phyloP scores from a whole-genome alignment of 305 asterid species.

The Fraxinus sp. region DNA sequence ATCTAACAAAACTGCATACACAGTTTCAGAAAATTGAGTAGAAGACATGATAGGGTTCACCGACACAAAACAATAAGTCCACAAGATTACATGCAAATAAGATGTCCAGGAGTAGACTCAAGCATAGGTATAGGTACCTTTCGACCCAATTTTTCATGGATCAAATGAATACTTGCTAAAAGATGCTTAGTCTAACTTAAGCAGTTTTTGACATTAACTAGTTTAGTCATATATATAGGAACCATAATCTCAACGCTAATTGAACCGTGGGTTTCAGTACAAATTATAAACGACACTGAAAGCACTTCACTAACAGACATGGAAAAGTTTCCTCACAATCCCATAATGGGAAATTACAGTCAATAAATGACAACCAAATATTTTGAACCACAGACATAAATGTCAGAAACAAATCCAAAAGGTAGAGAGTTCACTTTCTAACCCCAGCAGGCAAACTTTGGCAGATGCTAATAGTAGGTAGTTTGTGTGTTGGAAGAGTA shows the following conservation, averaged over 20 bases:
- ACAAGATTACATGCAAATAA: background rate
- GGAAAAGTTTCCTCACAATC: background rate
- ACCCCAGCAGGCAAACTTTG: background rate
- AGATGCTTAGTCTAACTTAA: background rate
- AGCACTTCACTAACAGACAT: background rate
- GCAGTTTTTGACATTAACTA: background rate
- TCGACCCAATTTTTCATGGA: background rate
- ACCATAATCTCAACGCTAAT: background rate
- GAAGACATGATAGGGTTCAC: background rate
- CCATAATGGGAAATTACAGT: background rate
- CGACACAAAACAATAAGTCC: background rate
- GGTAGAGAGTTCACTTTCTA: background rate
- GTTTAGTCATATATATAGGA: background rate
- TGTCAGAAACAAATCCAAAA: background rate
- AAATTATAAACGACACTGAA: too few species aligned
- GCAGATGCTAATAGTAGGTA: background rate
- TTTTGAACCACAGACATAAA: background rate
- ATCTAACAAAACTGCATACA: background rate
- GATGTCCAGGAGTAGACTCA: background rate
- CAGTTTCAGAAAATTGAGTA: background rate
- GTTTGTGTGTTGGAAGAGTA: background rate
- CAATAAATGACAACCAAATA: background rate
- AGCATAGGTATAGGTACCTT: background rate
- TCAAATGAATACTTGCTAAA: background rate
- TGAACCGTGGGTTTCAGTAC: background rate